phyloP scores from a whole-genome alignment of 768 basidiomycete genomes.

The Boletus rubropictus region DNA sequence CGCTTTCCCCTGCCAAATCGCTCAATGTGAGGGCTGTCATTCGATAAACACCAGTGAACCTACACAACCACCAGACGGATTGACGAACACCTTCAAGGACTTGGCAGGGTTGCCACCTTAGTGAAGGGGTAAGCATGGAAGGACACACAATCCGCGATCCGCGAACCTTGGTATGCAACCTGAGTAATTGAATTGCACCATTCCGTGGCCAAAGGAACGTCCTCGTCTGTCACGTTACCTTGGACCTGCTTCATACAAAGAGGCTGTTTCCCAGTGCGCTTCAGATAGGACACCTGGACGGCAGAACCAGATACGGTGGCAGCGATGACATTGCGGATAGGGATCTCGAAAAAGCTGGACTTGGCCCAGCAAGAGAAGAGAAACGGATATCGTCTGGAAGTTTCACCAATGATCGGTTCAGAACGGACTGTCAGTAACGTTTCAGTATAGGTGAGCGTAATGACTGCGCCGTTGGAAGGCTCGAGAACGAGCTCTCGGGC shows the following conservation, averaged over 20 bases:
- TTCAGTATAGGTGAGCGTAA: conserved; percentile 26
- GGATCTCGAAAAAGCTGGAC: conserved; percentile 24
- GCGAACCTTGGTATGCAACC: conserved; percentile 54
- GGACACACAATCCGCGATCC: neutral
- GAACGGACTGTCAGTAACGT: conserved; percentile 24
- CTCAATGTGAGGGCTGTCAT: neutral
- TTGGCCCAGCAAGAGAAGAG: conserved; percentile 5
- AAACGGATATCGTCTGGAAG: conserved; percentile 6
- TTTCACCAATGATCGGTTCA: conserved; percentile 7
- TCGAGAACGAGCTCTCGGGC: conserved; percentile 18
- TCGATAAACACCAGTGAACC: conserved; percentile 19
- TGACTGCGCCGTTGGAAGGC: conserved; percentile 5
- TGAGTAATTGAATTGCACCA: conserved; percentile 56
- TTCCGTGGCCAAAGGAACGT: conserved; percentile 32
- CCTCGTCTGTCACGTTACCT: conserved; percentile 37
- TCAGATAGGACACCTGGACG: conserved; percentile 50
- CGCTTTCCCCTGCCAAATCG: conserved; percentile 52
- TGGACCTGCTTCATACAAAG: conserved; percentile 37
- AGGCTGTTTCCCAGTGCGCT: conserved; percentile 36
- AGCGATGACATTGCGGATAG: conserved; percentile 50
- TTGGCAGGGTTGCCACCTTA: conserved; percentile 51
- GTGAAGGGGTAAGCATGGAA: neutral
- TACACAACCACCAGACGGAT: conserved; percentile 77
- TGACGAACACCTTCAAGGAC: conserved; percentile 64
- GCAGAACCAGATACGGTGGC: conserved; percentile 36